phyloP scores from a whole-genome alignment of 1,284 basidiomycete species.

The Cutaneotrichosporon sp. region DNA sequence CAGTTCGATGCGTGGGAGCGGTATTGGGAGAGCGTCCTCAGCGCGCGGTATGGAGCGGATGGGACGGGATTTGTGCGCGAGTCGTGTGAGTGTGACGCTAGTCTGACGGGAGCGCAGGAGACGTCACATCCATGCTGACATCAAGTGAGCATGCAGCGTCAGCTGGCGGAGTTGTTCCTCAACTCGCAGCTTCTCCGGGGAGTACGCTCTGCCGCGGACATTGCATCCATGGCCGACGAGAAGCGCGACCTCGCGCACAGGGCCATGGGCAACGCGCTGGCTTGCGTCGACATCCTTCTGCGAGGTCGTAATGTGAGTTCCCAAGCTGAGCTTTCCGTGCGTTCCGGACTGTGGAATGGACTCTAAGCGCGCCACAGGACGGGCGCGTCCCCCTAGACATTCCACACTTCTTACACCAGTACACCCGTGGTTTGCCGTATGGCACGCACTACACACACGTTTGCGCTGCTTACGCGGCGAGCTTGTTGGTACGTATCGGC shows the following conservation, averaged over 20 bases:
- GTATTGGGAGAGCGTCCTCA: constrained; percentile 26
- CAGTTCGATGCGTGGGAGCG: constrained; percentile 29
- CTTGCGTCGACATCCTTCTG: constrained; percentile 22
- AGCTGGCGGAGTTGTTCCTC: constrained; percentile 23
- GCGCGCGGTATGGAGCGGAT: constrained; percentile 5
- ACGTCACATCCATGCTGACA: no score
- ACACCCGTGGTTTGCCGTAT: constrained; percentile 78
- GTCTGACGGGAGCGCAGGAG: no score
- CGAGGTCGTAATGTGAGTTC: constrained; percentile 13
- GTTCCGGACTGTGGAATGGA: no score
- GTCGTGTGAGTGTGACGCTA: constrained; percentile 9
- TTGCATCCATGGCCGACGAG: constrained; percentile 20
- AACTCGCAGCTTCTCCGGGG: constrained; percentile 29
- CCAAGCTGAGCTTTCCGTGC: no score
- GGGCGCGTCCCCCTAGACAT: no score
- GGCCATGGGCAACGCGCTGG: constrained; percentile 27
- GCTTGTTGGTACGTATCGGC: constrained; percentile 70
- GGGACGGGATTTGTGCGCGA: constrained; percentile 20
- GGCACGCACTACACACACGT: constrained; percentile 54
- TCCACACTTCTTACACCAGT: constrained; percentile 50
- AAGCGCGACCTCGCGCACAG: constrained; percentile 25
- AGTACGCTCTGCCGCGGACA: constrained; percentile 20
- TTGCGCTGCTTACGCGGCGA: constrained; percentile 79
- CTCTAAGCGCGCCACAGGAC: no score
- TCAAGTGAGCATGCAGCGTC: constrained; percentile 12